These are phyloP conservation scores for Zelopaecilomyces penicillatus DNA, from an alignment of 2,329 filamentous ascomycete species.

Conservation along the genomic window DNA sequence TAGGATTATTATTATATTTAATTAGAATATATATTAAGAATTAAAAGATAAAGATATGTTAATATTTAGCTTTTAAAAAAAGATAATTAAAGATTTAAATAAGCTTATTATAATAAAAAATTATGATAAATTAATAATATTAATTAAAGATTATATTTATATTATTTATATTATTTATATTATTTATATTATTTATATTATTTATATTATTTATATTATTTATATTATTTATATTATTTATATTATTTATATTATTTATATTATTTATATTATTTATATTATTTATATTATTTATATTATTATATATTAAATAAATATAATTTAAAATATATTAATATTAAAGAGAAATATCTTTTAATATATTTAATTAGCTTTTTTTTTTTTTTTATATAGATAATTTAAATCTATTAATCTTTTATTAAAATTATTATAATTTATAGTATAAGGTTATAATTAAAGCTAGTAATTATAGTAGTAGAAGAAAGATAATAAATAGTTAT, in stretches of 20 bases:
- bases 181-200: not conserved
- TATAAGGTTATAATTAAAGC: no score
- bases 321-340: slow-evolving; percentile 1
- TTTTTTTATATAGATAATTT: no score
- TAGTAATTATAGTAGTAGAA: no score
- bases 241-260: not conserved
- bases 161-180: not conserved
- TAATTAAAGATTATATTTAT: not conserved
- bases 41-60: not conserved
- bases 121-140: not conserved
- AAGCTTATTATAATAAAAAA: not conserved
- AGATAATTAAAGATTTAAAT: not conserved
- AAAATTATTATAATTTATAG: no score
- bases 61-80: not conserved
- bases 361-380: not conserved
- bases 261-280: not conserved
- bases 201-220: not conserved
- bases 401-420: no score
- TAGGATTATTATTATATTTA: not conserved
- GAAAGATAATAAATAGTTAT: no score
- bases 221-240: not conserved
- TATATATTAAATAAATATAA: slow-evolving; percentile 1
- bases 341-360: not conserved
- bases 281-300: not conserved
- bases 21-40: not conserved